phyloP scores from a whole-genome alignment of 2,329 filamentous ascomycete species.

The Colletotrichum sidae region DNA sequence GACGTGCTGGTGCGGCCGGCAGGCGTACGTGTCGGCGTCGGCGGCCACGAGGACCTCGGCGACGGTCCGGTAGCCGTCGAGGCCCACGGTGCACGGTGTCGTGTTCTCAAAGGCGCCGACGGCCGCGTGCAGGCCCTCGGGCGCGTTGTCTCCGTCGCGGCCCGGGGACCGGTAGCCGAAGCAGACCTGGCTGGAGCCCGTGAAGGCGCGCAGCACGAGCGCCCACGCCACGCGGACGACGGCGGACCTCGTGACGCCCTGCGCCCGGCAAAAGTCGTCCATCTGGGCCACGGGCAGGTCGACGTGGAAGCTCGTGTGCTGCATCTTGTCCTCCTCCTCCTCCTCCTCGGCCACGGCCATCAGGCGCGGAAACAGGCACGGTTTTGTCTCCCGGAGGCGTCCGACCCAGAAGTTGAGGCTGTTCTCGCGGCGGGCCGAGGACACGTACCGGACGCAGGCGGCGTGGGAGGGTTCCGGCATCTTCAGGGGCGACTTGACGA shows the following conservation, averaged over 20 bases:
- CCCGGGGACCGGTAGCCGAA: constrained; percentile 65
- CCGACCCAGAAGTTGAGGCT: constrained; percentile 61
- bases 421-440: constrained; percentile 45
- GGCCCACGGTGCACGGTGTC: constrained; percentile 48
- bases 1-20: constrained; percentile 56
- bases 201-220: constrained; percentile 65
- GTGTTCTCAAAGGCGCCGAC: constrained; percentile 61
- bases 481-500: constrained; percentile 45
- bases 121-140: constrained; percentile 52
- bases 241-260: constrained; percentile 57
- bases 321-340: constrained; percentile 41
- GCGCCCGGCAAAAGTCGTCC: constrained; percentile 55
- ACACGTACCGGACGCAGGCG: constrained; percentile 53
- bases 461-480: constrained; percentile 49
- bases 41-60: constrained; percentile 46
- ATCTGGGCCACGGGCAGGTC: constrained; percentile 54
- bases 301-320: constrained; percentile 53
- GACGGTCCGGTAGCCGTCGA: constrained; percentile 49
- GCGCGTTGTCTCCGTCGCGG: constrained; percentile 55
- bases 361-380: constrained; percentile 61
- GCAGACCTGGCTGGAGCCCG: constrained; percentile 62
- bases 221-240: constrained; percentile 71
- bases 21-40: constrained; percentile 45
- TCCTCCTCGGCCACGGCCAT: constrained; percentile 38
- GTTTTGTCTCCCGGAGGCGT: constrained; percentile 49